Base-by-base conservation (phyloP, 306 rosid species). In the Cyamopsis tetragonoloba region DNA sequence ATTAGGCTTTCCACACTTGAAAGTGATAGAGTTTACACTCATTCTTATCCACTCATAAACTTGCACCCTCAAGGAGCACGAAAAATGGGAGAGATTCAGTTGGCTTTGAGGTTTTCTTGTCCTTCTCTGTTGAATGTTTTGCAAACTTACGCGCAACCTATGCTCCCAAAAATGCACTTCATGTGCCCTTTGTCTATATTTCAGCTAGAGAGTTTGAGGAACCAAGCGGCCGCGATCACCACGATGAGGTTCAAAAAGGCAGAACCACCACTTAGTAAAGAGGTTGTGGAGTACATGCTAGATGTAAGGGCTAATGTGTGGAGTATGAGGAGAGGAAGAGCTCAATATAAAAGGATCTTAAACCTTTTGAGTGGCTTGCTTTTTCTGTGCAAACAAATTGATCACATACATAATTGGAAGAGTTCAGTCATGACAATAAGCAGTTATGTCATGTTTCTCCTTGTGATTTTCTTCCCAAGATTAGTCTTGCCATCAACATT, bases 41-140 rank as follows among this genome's bases (percentile, higher is more conserved):
- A 78, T 31, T 78, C 68, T 49, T 78, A 78, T 31, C 78, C 78
- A 0, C 78, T 78, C 14, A 66, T 78, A 22, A 66, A 31, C 24
- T 50, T 78, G 19, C 82, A 71, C 6, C 15, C 78, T 22, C 30
- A 34, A 15, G 82, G 82, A 32, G 75, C 70, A 20, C 72, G 41
- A 57, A 78, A 72, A 47, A 72, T 78, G 75, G 82, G 82, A 22
- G 82, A 78, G n/a, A 72, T 78, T 50, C 82, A 78, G 11, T 31
- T 78, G 71, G 71, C 68, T 41, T n/a, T n/a, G n/a, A n/a, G n/a
- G n/a, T n/a, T n/a, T n/a, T n/a, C n/a, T n/a, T n/a, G n/a, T n/a
- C n/a, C n/a, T n/a, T n/a, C n/a, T n/a, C n/a, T n/a, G n/a, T n/a
- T n/a, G n/a, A n/a, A n/a, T n/a, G n/a, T n/a, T n/a, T n/a, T n/a